These are phyloP conservation scores for Saturnispora bothae DNA, from an alignment of 805 yeast species.

Conservation along the genomic window DNA sequence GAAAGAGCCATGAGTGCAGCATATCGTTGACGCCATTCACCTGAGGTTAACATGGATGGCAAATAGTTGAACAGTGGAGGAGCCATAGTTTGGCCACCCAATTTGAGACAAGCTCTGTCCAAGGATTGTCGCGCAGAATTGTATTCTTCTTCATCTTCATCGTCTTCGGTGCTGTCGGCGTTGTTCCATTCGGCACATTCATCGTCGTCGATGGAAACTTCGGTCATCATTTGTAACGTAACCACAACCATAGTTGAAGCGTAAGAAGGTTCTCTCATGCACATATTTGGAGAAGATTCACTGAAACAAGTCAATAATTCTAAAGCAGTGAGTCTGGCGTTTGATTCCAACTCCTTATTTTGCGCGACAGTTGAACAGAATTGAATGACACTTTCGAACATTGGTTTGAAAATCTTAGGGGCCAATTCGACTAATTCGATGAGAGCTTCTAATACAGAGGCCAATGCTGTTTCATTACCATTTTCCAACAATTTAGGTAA, in stretches of 20 bases:
- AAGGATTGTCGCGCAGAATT: slow-evolving; percentile 92
- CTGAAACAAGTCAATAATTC: slow-evolving; percentile 85
- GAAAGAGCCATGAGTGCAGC: slow-evolving; percentile 96
- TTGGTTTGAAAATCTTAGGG: slow-evolving; percentile 85
- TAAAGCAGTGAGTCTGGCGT: slow-evolving; percentile 74
- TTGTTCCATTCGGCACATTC: slow-evolving; percentile 71
- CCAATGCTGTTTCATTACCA: slow-evolving; percentile 72
- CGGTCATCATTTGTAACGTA: slow-evolving; percentile 80
- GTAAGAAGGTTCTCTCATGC: slow-evolving; percentile 67
- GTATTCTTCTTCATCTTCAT: slow-evolving; percentile 68
- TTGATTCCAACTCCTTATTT: slow-evolving; percentile 67
- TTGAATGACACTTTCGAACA: slow-evolving; percentile 81
- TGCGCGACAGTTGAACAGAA: slow-evolving; percentile 79
- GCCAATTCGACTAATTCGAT: slow-evolving; percentile 89
- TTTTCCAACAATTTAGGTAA: slow-evolving; percentile 72
- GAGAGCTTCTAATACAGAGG: slow-evolving; percentile 79
- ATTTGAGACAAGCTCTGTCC: slow-evolving; percentile 76
- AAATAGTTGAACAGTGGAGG: slow-evolving; percentile 78
- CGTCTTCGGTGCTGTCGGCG: slow-evolving; percentile 65
- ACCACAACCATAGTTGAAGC: slow-evolving; percentile 61
- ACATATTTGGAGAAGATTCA: slow-evolving; percentile 92
- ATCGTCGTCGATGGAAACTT: slow-evolving; percentile 75
- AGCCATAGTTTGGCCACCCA: slow-evolving; percentile 77
- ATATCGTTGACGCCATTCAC: slow-evolving; percentile 88
- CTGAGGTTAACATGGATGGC: slow-evolving; percentile 70